Percentiles rank a stretch among this genome's conserved stretches.
Conservation (phyloP, 495 filamentous ascomycete genomes). For the Xylaria scruposa region DNA sequence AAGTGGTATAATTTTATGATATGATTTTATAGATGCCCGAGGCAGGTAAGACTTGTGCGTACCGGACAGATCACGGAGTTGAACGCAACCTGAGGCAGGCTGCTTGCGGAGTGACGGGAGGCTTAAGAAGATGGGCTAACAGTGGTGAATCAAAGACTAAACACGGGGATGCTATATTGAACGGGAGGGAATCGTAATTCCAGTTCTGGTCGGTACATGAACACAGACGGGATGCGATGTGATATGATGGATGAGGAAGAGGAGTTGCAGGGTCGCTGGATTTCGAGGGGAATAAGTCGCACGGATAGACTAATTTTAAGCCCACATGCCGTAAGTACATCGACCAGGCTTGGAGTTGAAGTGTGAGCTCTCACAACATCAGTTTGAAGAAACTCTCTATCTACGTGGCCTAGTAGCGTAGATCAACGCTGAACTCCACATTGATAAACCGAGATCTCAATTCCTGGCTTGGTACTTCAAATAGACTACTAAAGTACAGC, state of each 20-base stretch:
- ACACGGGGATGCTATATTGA: neutral
- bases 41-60: neutral
- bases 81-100: slow-evolving; percentile 1
- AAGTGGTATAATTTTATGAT: neutral
- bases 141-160: neutral
- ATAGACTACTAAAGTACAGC: neutral
- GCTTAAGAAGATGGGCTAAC: neutral
- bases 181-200: neutral
- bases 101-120: neutral
- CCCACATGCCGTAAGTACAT: neutral
- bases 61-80: neutral
- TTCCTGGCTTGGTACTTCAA: neutral
- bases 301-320: neutral
- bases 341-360: neutral
- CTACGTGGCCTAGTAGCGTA: neutral
- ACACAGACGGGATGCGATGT: neutral
- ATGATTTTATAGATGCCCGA: neutral
- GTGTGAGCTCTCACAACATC: neutral
- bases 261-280: neutral
- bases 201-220: neutral
- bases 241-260: neutral
- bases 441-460: neutral
- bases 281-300: neutral
- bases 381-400: neutral
- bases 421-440: neutral